Conservation (phyloP, 2,329 filamentous ascomycete genomes). For the Colletotrichum plurivorum region DNA sequence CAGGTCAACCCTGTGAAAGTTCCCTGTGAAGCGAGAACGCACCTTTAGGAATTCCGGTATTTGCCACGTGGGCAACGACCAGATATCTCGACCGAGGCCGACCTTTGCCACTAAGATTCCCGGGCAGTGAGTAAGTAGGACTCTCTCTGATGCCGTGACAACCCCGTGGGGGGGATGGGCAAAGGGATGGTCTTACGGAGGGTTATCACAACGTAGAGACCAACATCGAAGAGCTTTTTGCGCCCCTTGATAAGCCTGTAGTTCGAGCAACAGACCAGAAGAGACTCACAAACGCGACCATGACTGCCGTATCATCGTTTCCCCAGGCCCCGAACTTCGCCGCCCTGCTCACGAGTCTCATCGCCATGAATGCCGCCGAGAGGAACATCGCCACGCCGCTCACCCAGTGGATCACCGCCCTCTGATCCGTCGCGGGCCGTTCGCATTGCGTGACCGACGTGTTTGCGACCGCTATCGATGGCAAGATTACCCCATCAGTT, state of each 20-base stretch:
- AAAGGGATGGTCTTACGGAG: no score
- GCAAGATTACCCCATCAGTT: background rate
- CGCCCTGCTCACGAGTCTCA: constrained; percentile 10
- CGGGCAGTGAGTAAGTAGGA: no score
- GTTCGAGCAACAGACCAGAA: no score
- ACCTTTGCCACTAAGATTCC: no score
- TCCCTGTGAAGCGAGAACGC: background rate
- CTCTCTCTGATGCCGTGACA: no score
- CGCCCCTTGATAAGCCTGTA: background rate
- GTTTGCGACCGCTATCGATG: background rate
- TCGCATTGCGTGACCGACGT: constrained; percentile 1
- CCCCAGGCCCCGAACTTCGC: constrained; percentile 19
- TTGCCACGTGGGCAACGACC: constrained; percentile 47
- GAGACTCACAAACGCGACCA: constrained; percentile 1
- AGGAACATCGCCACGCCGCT: background rate
- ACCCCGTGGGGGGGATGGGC: no score
- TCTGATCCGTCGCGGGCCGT: background rate
- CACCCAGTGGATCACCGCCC: background rate
- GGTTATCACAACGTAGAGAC: no score
- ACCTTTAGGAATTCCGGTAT: constrained; percentile 50
- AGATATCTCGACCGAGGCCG: constrained; percentile 54
- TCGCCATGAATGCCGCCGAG: background rate
- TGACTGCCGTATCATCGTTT: constrained; percentile 2
- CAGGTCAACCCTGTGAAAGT: background rate
- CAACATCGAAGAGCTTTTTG: no score